Conservation (phyloP, 305 asterid genomes). For the Fraxinus nigra region DNA sequence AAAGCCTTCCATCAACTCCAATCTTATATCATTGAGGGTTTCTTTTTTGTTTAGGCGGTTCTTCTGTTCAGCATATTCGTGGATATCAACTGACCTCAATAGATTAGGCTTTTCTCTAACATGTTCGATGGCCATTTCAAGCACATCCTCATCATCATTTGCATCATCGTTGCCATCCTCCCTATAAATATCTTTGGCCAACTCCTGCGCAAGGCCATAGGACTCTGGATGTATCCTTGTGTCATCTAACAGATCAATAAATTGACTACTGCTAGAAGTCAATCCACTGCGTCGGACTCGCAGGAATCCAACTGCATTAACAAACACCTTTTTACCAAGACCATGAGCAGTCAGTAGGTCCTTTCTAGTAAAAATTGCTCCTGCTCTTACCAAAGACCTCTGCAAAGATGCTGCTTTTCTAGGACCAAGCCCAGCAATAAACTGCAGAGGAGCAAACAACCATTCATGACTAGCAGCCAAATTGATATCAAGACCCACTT, state of each 20-base stretch:
- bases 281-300: slow-evolving; percentile 88
- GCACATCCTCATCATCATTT: slow-evolving; percentile 82
- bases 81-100: slow-evolving; percentile 63
- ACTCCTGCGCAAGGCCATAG: slow-evolving; percentile 79
- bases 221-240: slow-evolving; percentile 98
- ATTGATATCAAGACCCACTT: slow-evolving; percentile 92
- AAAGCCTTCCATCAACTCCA: slow-evolving; percentile 93
- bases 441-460: slow-evolving; percentile 93
- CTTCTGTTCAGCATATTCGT: slow-evolving; percentile 67
- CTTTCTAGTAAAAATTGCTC: slow-evolving; percentile 84
- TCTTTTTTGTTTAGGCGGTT: slow-evolving; percentile 62
- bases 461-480: slow-evolving; percentile 96
- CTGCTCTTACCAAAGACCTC: slow-evolving; percentile 81
- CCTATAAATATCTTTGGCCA: slow-evolving; percentile 88
- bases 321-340: slow-evolving; percentile 87
- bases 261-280: slow-evolving; percentile 86
- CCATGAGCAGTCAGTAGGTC: slow-evolving; percentile 82
- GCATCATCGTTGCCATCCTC: slow-evolving; percentile 73
- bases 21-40: slow-evolving; percentile 78
- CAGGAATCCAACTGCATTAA: slow-evolving; percentile 92
- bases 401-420: slow-evolving; percentile 93
- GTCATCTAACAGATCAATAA: slow-evolving; percentile 87
- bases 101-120: slow-evolving; percentile 90
- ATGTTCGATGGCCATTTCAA: slow-evolving; percentile 95
- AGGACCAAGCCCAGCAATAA: slow-evolving; percentile 95